Evolutionary conservation across 2,329 filamentous ascomycete genomes (phyloP), one percentile per base, ranked within the genome.

Genomic region (Scedosporium aurantiacum): DNA sequence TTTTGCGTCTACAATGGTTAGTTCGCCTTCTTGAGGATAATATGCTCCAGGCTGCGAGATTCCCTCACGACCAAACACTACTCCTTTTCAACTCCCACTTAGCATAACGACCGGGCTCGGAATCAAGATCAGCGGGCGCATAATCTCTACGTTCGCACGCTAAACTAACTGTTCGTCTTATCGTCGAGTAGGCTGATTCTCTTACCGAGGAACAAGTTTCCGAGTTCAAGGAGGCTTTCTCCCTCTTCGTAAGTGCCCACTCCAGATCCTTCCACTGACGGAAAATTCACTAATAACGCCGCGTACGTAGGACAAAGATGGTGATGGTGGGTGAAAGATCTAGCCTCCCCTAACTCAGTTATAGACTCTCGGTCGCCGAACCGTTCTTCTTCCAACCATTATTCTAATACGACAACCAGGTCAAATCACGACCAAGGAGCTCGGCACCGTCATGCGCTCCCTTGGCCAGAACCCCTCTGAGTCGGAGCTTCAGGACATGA

Each of bases 181-280:
- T 58, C 16, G 40, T 59, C 40, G 45, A 61, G 61, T 75, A 97
- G 93, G 93, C 93, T 76, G 94, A 99, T 77, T 93, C 93, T 77
- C 88, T 99, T 74, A 97, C 94, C 71, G 94, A 99, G 84, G 94
- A 99, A 82, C 94, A 99, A 85, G 94, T 99, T 76, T 97, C 94
- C 75, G 94, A 99, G 82, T 99, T 97, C 84, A 99, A 97, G 89
- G 94, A 99, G 82, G 94, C 94, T 61, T 99, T 99, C 82, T 99
- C 94, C 76, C 90, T 99, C 68, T 99, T 99, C 79, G 94, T 99
- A 88, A 88, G 94, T 78, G 25, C 55, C 52, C 7, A 50, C 14
- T 25, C 50, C 18, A 23, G 43, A 47, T 16, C 21, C 18, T 21
- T 56, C 16, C 28, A 23, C 14, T 28, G 52, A n/a, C 7, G 2